Evolutionary conservation across 495 filamentous ascomycete genomes (phyloP), one percentile per base, ranked within the genome.

Genomic region (Talaromyces trachyspermus): DNA sequence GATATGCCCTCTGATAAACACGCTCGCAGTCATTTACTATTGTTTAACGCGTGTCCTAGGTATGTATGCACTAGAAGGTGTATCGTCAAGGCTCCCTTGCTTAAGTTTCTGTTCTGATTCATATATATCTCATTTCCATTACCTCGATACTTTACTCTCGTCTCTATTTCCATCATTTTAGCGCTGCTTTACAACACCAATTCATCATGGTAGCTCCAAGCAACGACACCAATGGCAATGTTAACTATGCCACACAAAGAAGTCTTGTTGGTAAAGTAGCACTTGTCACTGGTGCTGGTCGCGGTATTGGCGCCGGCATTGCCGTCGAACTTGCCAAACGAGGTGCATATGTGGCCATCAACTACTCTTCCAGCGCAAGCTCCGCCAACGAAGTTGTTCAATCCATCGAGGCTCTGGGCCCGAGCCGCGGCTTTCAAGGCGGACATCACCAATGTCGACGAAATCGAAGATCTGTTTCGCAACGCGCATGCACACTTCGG

Each of bases 301-400:
- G 84, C 11, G 85, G 85, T 29, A 88, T 91, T 57, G 86, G 86
- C 42, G 71, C 75, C 14, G 84, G 80, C 24, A 85, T 87, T 51
- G 86, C 85, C 27, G 73, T 88, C 15, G 86, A 89, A 62, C 80
- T 91, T 35, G 86, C 77, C 51, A 74, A 74, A 53, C 80, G 83
- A 52, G 84, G 84, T 6, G 81, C 82, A 37, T 80, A 75, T 38
- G 78, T 91, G 22, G 74, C 86, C 30, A 75, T 91, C 65, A 91
- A 91, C 77, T 91, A 88, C 65, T 77, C 79, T 49, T 77, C 77
- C 51, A 79, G 75, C 51, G 70, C 74, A 14, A 65, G 68, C 10
- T 71, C 74, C 15, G 86, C 86, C 25, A 70, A 85, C 19, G 72
- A 79, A 53, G 77, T 84, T 36, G 79, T 82, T 48, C 48, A 65